A percentile compares a stretch with the other conserved stretches of the same genome.
Evolutionary conservation across 805 yeast genomes (phyloP).

Genomic region (Priceomyces fermenticarens): DNA sequence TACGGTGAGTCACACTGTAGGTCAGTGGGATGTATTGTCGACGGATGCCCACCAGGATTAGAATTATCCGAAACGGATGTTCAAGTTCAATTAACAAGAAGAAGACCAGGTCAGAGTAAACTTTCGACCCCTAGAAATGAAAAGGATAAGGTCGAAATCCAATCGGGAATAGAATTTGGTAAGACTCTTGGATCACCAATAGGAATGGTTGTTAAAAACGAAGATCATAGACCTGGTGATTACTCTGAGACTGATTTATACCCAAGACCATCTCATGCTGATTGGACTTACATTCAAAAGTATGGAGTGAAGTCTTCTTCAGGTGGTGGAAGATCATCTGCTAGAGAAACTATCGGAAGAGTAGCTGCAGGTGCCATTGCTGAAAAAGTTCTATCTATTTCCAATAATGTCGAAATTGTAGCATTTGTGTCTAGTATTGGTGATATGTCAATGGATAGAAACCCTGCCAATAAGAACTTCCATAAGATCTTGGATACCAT

Average conservation of each 20-base stretch:
- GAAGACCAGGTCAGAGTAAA: slow-evolving; percentile 96
- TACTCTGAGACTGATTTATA: slow-evolving; percentile 91
- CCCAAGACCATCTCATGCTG: slow-evolving; percentile 99
- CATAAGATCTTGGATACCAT: slow-evolving; percentile 65
- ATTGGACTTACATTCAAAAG: slow-evolving; percentile 85
- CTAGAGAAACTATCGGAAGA: slow-evolving; percentile 97
- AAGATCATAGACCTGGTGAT: slow-evolving; percentile 96
- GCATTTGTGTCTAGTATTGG: slow-evolving; percentile 97
- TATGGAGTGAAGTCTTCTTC: slow-evolving; percentile 92
- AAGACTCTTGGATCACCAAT: slow-evolving; percentile 92
- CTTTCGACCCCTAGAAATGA: slow-evolving; percentile 95
- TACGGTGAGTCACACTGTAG: slow-evolving; percentile 98
- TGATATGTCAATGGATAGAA: slow-evolving; percentile 69
- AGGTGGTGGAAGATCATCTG: slow-evolving; percentile 97
- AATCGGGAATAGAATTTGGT: slow-evolving; percentile 91
- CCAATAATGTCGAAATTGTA: slow-evolving; percentile 85
- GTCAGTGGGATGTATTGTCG: slow-evolving; percentile 97
- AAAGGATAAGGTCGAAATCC: slow-evolving; percentile 88
- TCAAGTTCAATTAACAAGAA: slow-evolving; percentile 93
- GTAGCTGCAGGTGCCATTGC: slow-evolving; percentile 99
- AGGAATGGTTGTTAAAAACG: slow-evolving; percentile 87
- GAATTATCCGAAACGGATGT: slow-evolving; percentile 79
- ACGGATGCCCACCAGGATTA: slow-evolving; percentile 97
- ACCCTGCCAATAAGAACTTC: slow-evolving; percentile 63
- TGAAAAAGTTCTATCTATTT: slow-evolving; percentile 77